phyloP scores from a whole-genome alignment of 2,329 filamentous ascomycete species.

The Leptoxyphium fumago region DNA sequence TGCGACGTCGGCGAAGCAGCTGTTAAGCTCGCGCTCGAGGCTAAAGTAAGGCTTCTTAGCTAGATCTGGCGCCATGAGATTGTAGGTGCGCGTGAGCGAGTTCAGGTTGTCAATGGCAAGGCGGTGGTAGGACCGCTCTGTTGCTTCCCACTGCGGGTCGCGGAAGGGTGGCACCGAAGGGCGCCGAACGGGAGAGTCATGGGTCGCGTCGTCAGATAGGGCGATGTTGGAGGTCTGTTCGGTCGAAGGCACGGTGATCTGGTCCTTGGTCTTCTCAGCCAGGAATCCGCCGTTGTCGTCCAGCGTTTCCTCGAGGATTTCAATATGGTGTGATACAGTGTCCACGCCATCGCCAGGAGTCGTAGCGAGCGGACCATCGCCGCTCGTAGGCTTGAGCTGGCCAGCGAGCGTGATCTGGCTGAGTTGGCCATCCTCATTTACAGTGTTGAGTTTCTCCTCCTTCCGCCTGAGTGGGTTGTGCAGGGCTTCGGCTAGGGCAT shows the following conservation, averaged over 20 bases:
- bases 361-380: conserved; percentile 3
- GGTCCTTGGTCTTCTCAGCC: conserved; percentile 4
- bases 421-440: conserved; percentile 33
- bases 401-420: conserved; percentile 33
- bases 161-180: conserved; percentile 44
- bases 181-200: conserved; percentile 2
- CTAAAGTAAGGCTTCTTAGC: conserved; percentile 88
- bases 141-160: conserved; percentile 58
- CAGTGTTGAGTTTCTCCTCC: conserved; percentile 29
- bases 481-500: conserved; percentile 58
- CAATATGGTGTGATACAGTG: conserved; percentile 16
- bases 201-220: not conserved
- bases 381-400: conserved; percentile 22
- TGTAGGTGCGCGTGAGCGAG: conserved; percentile 69
- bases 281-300: conserved; percentile 15
- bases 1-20: conserved; percentile 77
- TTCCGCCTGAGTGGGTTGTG: conserved; percentile 41
- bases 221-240: conserved; percentile 25
- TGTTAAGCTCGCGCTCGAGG: conserved; percentile 64
- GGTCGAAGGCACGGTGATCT: not conserved
- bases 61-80: conserved; percentile 81
- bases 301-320: conserved; percentile 22
- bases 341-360: not conserved
- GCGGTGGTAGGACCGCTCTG: conserved; percentile 60
- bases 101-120: conserved; percentile 70